These are phyloP conservation scores for Stemphylium lycopersici DNA, from an alignment of 2,329 filamentous ascomycete species.

Conservation along the genomic window DNA sequence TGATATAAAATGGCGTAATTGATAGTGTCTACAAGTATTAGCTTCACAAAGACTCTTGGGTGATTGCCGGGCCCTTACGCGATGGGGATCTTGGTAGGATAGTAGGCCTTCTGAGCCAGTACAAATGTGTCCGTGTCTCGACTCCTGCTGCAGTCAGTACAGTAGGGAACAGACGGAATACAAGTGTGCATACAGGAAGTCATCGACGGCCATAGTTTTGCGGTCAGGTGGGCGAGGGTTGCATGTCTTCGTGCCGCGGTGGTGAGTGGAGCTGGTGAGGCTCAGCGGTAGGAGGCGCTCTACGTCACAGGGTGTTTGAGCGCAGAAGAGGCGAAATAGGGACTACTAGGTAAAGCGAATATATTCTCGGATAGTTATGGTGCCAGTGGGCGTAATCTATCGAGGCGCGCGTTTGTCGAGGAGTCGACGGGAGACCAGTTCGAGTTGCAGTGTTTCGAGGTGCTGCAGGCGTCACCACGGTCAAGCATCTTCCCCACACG, in stretches of 20 bases:
- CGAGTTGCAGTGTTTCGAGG: conserved; percentile 12
- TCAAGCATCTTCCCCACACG: conserved; percentile 22
- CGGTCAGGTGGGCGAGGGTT: conserved; percentile 30
- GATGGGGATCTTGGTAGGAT: conserved; percentile 56
- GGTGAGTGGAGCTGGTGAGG: conserved; percentile 18
- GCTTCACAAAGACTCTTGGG: conserved; percentile 1
- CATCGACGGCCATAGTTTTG: conserved; percentile 48
- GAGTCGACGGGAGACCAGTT: neutral
- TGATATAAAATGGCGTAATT: conserved; percentile 88
- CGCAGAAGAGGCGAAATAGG: neutral
- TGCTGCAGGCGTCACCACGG: conserved; percentile 12
- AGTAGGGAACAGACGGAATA: neutral
- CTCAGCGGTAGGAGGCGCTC: conserved; percentile 9
- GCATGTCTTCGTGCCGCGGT: conserved; percentile 33
- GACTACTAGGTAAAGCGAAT: neutral
- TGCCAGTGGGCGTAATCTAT: neutral
- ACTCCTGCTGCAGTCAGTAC: conserved; percentile 46
- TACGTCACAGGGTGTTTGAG: conserved; percentile 20
- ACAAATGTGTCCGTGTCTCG: conserved; percentile 56
- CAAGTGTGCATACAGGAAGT: conserved; percentile 38
- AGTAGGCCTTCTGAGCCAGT: conserved; percentile 53
- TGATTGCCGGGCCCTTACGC: conserved; percentile 44
- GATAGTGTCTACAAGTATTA: conserved; percentile 70
- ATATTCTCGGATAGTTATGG: neutral
- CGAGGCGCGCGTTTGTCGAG: neutral